These are phyloP conservation scores for Petunia secreta DNA, from an alignment of 257 asterid species.

Conservation along the genomic window DNA sequence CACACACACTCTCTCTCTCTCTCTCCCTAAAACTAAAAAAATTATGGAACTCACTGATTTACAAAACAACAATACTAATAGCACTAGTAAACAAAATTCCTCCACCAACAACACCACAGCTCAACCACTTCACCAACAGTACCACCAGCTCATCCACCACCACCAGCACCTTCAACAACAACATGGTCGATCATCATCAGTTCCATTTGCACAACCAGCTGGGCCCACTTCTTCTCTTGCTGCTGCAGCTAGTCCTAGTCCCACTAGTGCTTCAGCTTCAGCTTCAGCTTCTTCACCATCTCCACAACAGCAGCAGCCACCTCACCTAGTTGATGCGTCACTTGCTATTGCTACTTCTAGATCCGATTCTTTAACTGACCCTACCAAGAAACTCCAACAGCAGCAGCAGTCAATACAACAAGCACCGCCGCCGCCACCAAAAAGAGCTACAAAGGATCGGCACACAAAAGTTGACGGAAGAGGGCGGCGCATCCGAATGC, in stretches of 20 bases:
- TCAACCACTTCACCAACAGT: slow-evolving; percentile 44
- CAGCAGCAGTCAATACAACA: slow-evolving; percentile 31
- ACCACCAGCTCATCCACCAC: slow-evolving; percentile 32
- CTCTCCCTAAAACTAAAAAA: slow-evolving; percentile 22
- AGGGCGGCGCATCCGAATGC: slow-evolving; percentile 88
- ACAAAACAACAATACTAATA: slow-evolving; percentile 35
- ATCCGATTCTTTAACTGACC: slow-evolving; percentile 50
- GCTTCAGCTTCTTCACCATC: slow-evolving; percentile 35
- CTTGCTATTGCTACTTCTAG: slow-evolving; percentile 55
- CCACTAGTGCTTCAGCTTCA: slow-evolving; percentile 34
- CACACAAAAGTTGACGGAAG: slow-evolving; percentile 88
- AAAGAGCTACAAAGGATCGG: slow-evolving; percentile 74
- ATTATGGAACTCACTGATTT: slow-evolving; percentile 65
- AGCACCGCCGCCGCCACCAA: slow-evolving; percentile 36
- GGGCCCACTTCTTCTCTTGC: background rate
- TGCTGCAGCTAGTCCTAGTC: slow-evolving; percentile 21
- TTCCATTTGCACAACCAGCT: slow-evolving; percentile 31
- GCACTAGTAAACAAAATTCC: slow-evolving; percentile 25
- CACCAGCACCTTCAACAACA: slow-evolving; percentile 23
- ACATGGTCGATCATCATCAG: slow-evolving; percentile 37
- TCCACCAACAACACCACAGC: slow-evolving; percentile 35
- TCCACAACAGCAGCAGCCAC: slow-evolving; percentile 29
- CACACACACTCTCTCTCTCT: slow-evolving; percentile 13
- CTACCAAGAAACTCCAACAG: slow-evolving; percentile 37
- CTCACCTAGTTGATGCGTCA: slow-evolving; percentile 59